These are phyloP conservation scores for Komagataella pseudopastoris DNA, from an alignment of 805 yeast species.

Conservation along the genomic window DNA sequence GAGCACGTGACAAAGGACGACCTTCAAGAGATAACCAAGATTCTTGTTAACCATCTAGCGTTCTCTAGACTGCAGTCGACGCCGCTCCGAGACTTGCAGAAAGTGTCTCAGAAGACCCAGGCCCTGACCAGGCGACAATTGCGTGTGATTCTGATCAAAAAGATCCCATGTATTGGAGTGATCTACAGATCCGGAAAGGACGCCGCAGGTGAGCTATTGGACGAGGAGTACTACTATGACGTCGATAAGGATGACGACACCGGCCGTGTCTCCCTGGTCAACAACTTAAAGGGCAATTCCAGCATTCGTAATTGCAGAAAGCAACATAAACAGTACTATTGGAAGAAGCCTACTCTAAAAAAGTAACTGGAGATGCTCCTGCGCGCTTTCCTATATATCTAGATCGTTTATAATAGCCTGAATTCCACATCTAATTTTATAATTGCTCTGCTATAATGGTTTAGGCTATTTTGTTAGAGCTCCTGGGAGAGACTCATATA, in stretches of 20 bases:
- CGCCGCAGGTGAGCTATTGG: slow-evolving; percentile 91
- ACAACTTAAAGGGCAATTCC: slow-evolving; percentile 63
- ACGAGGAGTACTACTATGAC: slow-evolving; percentile 86
- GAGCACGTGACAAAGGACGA: not conserved
- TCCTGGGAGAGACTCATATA: not conserved
- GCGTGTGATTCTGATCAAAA: slow-evolving; percentile 26
- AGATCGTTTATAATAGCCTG: not conserved
- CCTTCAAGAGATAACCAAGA: slow-evolving; percentile 18
- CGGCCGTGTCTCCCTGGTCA: slow-evolving; percentile 57
- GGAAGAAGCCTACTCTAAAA: slow-evolving; percentile 47
- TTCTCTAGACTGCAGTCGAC: slow-evolving; percentile 81
- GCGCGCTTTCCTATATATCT: not conserved
- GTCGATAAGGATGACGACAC: slow-evolving; percentile 69
- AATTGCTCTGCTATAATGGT: not conserved
- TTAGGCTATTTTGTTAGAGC: not conserved
- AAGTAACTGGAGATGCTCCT: slow-evolving; percentile 4
- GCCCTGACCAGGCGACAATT: slow-evolving; percentile 29
- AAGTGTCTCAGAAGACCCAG: slow-evolving; percentile 44
- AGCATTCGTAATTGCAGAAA: slow-evolving; percentile 84
- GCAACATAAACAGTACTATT: slow-evolving; percentile 81
- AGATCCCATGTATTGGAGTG: slow-evolving; percentile 62
- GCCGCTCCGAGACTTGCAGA: slow-evolving; percentile 59
- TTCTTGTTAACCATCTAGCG: slow-evolving; percentile 75
- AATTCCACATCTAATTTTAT: not conserved
- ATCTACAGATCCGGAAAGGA: slow-evolving; percentile 86